Conservation (phyloP, 805 yeast species). For the Lachancea thermotolerans region DNA sequence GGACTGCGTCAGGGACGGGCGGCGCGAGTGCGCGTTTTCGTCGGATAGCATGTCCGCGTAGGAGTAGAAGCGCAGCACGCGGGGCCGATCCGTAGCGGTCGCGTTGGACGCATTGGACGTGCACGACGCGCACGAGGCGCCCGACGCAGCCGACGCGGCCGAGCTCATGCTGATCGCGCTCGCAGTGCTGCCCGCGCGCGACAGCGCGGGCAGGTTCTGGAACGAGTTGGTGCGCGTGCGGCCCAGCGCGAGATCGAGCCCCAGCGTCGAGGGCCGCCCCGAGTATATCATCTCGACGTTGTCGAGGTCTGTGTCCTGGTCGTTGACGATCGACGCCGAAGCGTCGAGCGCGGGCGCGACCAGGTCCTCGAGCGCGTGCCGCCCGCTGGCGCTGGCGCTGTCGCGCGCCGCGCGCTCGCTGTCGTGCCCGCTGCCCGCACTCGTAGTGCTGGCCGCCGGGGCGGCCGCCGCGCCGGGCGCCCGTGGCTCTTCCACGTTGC, state of each 20-base stretch:
- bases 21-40: conserved; percentile 52
- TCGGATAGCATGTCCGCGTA: conserved; percentile 73
- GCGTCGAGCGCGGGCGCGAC: conserved; percentile 84
- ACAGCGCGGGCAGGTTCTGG: conserved; percentile 13
- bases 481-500: conserved; percentile 55
- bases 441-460: conserved; percentile 8
- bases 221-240: conserved; percentile 28
- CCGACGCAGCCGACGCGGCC: conserved; percentile 16
- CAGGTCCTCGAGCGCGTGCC: conserved; percentile 49
- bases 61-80: conserved; percentile 49
- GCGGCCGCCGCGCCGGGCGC: conserved; percentile 10
- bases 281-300: conserved; percentile 65
- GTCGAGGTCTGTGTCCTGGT: conserved; percentile 51
- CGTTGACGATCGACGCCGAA: conserved; percentile 56
- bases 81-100: conserved; percentile 10
- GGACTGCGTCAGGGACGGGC: conserved; percentile 50
- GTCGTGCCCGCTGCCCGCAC: background rate
- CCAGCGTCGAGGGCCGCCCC: conserved; percentile 51
- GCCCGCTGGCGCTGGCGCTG: conserved; percentile 6
- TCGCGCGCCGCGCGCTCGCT: background rate
- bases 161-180: conserved; percentile 4
- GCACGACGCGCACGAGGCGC: conserved; percentile 1
- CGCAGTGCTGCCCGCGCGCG: conserved; percentile 12
- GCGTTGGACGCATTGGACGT: conserved; percentile 3
- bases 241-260: conserved; percentile 35